phyloP scores from a whole-genome alignment of 163 green algal species.

The Picocystis sp. region DNA sequence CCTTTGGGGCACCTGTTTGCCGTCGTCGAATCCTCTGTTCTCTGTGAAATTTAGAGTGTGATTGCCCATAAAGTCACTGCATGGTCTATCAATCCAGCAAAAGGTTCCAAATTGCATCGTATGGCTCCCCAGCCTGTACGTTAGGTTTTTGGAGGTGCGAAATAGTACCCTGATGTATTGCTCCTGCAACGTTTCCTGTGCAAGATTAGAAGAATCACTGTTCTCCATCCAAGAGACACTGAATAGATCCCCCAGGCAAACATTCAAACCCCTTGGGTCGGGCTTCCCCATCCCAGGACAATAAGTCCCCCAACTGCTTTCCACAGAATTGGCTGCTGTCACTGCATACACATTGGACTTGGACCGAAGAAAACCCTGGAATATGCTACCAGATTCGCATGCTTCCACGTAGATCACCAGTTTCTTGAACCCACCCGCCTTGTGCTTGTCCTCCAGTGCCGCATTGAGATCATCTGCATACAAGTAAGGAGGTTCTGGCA shows the following conservation, averaged over 20 bases:
- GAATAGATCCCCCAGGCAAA: slow-evolving; percentile 90
- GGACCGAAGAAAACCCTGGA: slow-evolving; percentile 53
- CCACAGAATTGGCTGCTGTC: slow-evolving; percentile 70
- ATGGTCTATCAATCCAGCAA: too few species aligned
- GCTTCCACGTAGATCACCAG: slow-evolving; percentile 76
- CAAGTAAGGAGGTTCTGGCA: slow-evolving; percentile 42
- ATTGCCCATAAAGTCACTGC: too few species aligned
- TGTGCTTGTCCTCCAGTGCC: slow-evolving; percentile 28
- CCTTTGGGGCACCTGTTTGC: slow-evolving; percentile 35
- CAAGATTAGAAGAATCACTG: slow-evolving; percentile 24
- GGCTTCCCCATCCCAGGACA: slow-evolving; percentile 58
- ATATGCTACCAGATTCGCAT: slow-evolving; percentile 83
- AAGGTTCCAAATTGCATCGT: too few species aligned
- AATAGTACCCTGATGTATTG: too few species aligned
- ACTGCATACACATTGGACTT: slow-evolving; percentile 25
- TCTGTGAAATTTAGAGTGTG: too few species aligned
- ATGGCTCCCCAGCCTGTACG: too few species aligned
- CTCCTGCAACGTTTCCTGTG: too few species aligned
- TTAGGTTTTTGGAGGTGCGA: too few species aligned
- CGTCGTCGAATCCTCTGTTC: too few species aligned
- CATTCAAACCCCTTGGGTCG: slow-evolving; percentile 40
- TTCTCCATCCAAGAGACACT: slow-evolving; percentile 85
- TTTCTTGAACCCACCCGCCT: slow-evolving; percentile 35
- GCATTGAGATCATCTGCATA: slow-evolving; percentile 44
- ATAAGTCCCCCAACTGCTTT: slow-evolving; percentile 75